Evolutionary conservation across 192 early-diverging fungal genomes (phyloP).

Genomic region (Martensiomyces pterosporus): DNA sequence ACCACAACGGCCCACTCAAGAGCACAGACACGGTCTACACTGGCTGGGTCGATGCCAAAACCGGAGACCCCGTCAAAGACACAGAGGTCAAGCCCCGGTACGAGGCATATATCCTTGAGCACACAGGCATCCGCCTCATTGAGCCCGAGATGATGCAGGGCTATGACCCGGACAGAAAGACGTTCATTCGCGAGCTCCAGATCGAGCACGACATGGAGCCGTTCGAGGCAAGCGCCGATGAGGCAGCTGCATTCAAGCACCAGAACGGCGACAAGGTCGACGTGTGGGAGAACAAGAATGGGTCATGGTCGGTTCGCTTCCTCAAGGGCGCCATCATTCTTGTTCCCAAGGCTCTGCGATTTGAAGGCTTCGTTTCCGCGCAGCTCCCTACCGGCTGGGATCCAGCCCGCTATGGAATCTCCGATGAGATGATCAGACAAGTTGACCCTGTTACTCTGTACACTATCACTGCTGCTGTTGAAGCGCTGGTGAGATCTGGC

Average conservation of each 20-base stretch:
- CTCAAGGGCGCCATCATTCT: constrained; percentile 83
- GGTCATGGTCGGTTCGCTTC: constrained; percentile 73
- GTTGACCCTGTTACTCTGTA: constrained; percentile 85
- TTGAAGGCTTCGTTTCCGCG: constrained; percentile 77
- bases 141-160: constrained; percentile 83
- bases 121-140: constrained; percentile 58
- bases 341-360: constrained; percentile 82
- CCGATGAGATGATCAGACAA: constrained; percentile 83
- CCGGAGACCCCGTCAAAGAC: constrained; percentile 81
- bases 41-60: constrained; percentile 90
- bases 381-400: constrained; percentile 93
- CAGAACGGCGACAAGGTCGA: constrained; percentile 75
- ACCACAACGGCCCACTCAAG: constrained; percentile 55
- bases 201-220: constrained; percentile 84
- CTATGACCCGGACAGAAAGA: constrained; percentile 85
- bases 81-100: constrained; percentile 84
- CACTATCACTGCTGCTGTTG: constrained; percentile 83
- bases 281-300: constrained; percentile 46
- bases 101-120: constrained; percentile 82
- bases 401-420: constrained; percentile 84
- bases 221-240: constrained; percentile 82
- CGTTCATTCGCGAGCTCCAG: constrained; percentile 82
- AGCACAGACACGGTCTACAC: constrained; percentile 9
- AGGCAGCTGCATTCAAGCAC: constrained; percentile 77
- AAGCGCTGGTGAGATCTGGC: constrained; percentile 84